Evolutionary conservation across 2,329 filamentous ascomycete genomes (phyloP), one percentile per base, ranked within the genome.

Genomic region (Aspergillus piperis): DNA sequence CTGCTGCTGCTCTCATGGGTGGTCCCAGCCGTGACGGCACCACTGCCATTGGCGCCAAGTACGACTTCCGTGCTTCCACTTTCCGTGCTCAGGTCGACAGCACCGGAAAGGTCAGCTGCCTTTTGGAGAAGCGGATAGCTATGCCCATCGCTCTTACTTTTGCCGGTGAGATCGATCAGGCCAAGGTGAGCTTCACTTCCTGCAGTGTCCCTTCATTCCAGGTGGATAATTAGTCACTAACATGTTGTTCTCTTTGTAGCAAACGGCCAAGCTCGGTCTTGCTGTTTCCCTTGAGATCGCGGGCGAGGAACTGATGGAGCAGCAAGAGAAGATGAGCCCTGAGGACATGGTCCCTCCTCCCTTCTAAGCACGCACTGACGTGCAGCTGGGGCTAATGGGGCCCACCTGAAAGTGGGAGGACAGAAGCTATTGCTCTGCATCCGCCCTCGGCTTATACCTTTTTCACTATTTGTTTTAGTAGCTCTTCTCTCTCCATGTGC

Each of bases 71-170:
- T 74, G 91, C 92, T 81, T 95, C 91, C 58, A 95, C 92, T 54
- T 96, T 97, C 88, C 88, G 94, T 67, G 95, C 94, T 48, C 95
- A 99, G 81, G 86, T 98, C 70, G 95, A 99, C 81, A 96, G 92
- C 72, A 88, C 91, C 76, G 95, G 95, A 77, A 96, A 96, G 83
- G 84, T 99, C 63, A 91, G 90, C 79, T 95, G 92, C 75, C 81
- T 97, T 72, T 82, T 98, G 68, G 95, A 99, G 84, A 98, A 97
- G 88, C 89, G 92, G 73, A 91, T 99, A 72, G 92, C 92, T 30
- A 92, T 92, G 65, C 90, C 93, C 27, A 92, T 99, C 61, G 90
- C 89, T 77, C 87, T 99, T 81, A 96, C 93, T 60, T 96, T 99
- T 80, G 92, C 93, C 58, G 94, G 93, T 68, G 95, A 98, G 76